Evolutionary conservation across 1,284 basidiomycete genomes (phyloP).

Genomic region (Grifola frondosa): DNA sequence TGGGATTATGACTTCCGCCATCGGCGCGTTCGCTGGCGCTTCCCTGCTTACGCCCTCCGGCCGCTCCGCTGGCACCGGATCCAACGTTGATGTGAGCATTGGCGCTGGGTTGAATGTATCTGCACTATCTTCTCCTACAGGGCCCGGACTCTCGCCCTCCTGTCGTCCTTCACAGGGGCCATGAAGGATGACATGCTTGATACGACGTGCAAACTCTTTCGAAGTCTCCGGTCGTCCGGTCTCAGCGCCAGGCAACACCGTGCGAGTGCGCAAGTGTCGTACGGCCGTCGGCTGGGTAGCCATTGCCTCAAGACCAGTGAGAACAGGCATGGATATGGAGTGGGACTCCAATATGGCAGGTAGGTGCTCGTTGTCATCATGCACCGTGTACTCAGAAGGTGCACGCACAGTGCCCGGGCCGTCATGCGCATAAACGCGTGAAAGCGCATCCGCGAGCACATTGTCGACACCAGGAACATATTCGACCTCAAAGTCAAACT

Average conservation of each 20-base stretch:
- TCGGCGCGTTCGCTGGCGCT: too few relatives aligned
- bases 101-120: too few relatives aligned
- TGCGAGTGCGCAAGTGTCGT: too few relatives aligned
- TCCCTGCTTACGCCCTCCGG: neutral
- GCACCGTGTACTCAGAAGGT: slow-evolving; percentile 22
- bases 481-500: slow-evolving; percentile 24
- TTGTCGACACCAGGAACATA: slow-evolving; percentile 15
- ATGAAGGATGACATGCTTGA: slow-evolving; percentile 2
- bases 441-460: slow-evolving; percentile 33
- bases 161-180: neutral
- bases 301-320: neutral
- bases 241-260: too few relatives aligned
- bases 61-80: too few relatives aligned
- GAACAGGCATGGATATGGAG: neutral
- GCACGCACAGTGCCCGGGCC: slow-evolving; percentile 21
- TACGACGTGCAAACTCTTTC: slow-evolving; percentile 1
- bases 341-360: neutral
- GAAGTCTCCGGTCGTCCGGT: slow-evolving; percentile 3
- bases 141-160: neutral
- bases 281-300: too few relatives aligned
- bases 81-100: too few relatives aligned
- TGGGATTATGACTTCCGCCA: neutral
- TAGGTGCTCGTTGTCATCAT: slow-evolving; percentile 1
- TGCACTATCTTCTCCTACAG: too few relatives aligned
- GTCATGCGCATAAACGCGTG: slow-evolving; percentile 33